phyloP scores from a whole-genome alignment of 495 filamentous ascomycete genomes.

The Xylaria scruposa region DNA sequence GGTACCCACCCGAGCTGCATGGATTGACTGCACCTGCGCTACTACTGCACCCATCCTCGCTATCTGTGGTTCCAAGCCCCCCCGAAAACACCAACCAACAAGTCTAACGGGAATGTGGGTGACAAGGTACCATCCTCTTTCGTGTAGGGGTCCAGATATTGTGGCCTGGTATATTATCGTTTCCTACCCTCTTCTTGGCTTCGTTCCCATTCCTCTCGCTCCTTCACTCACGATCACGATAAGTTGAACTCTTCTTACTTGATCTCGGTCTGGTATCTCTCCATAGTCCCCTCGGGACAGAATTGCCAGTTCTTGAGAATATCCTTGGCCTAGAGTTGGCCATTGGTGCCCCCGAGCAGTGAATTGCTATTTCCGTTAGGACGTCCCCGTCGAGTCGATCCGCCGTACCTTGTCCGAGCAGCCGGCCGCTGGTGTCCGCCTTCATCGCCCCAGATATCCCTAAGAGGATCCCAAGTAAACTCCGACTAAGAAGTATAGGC shows the following conservation, averaged over 20 bases:
- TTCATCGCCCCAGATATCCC: conserved; percentile 24
- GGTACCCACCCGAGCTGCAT: conserved; percentile 28
- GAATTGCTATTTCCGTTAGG: neutral
- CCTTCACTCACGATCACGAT: neutral
- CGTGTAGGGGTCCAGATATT: conserved; percentile 20
- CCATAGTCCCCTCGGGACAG: neutral
- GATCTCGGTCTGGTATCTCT: neutral
- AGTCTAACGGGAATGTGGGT: conserved; percentile 16
- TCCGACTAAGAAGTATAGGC: conserved; percentile 17
- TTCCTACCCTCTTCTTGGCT: conserved; percentile 23
- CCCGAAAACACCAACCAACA: conserved; percentile 27
- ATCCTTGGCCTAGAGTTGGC: neutral
- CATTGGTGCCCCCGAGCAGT: conserved; percentile 1
- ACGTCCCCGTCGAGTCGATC: conserved; percentile 3
- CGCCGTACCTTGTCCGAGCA: conserved; percentile 16
- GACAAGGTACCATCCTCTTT: conserved; percentile 27
- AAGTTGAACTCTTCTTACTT: neutral
- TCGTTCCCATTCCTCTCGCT: conserved; percentile 14
- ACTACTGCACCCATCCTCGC: conserved; percentile 19
- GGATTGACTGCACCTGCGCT: conserved; percentile 24
- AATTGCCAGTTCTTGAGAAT: neutral
- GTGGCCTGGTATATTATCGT: conserved; percentile 24
- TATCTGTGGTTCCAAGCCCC: conserved; percentile 28
- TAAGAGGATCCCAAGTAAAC: conserved; percentile 3
- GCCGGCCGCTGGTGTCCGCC: conserved; percentile 4